Evolutionary conservation across 441 rosid genomes (phyloP), one percentile per base, ranked within the genome.

Genomic region (Codiaeum variegatum): DNA sequence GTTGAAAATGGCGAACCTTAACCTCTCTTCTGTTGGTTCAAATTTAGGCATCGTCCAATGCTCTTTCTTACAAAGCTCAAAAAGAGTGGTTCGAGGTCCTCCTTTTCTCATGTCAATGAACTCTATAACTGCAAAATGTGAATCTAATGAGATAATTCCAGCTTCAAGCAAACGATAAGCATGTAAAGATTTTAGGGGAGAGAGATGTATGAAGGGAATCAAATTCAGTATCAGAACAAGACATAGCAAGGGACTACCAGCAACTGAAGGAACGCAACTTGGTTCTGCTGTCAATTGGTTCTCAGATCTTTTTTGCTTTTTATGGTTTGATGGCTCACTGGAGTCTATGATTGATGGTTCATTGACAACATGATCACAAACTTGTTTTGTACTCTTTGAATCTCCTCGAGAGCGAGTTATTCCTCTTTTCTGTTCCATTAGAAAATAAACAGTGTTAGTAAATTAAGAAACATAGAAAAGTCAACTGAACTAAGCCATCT

Each of bases 11-110:
- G 59, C 65, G 15, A 40, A 91, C 98, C 86, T 82, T 4, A 89
- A 89, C 76, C 85, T 86, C 18, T 80, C 66, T 82, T 89, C 98
- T 1, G 74, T 44, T 32, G 93, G 80, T 11, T 77, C 71, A 16
- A 82, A 91, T 15, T 78, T 75, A 42, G 99, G 97, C 88, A 73
- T 76, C 40, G 94, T 93, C 97, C 97, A 91, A 47, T 86, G 86
- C 77, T 72, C 73, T 70, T 79, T 89, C 89, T 82, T 90, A 67
- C 97, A 95, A 55, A 90, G 86, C 44, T 86, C 85, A 40, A 74
- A 85, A 71, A 95, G 90, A 15, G 82, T 44, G 15, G 51, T 87
- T 56, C 99, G 85, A 40, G 98, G 98, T 67, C 86, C 94, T 6
- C 98, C 99, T 85, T 95, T 95, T 76, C 83, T 85, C 85, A 78